Base-by-base conservation (phyloP, 2,329 filamentous ascomycete genomes). In the Ilyonectria mors-panacis region DNA sequence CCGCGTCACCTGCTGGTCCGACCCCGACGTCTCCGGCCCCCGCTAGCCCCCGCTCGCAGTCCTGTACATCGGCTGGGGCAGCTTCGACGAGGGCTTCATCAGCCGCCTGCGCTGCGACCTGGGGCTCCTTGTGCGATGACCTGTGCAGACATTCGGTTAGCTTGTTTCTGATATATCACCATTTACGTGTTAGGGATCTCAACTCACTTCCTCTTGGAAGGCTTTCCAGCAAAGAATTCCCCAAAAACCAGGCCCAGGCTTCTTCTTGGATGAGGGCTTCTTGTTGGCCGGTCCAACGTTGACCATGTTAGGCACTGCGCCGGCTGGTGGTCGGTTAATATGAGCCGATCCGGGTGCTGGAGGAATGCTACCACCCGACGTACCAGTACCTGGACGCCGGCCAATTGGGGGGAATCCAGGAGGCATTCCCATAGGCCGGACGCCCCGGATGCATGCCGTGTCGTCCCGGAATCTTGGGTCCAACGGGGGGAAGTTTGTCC, bases 21-120 rank as follows among this genome's bases (percentile, higher is more conserved):
- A 78, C 13, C 84, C 88, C 9, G 85, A 88, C 76, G 67, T 81
- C 28, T 77, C 82, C 1, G 81, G 82, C 30, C 85, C 84, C 47
- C 82, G 81, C 47, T 93, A 89, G 85, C 96, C 96, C 0, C 87
- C 90, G 30, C 87, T 91, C 70, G 96, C 94, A 15, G 91, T 92
- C 76, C 85, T 99, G 15, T 92, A 91, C 9, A 90, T 97, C 35
- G 96, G 96, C 71, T 98, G 94, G 89, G 93, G 93, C 33, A 90
- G 89, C 17, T 87, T 97, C 72, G 91, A 92, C 68, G 95, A 98
- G 81, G 91, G 89, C 10, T 99, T 98, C 82, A 93, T 91, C 4
- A 94, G 91, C 68, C 86, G 89, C 8, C 87, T 98, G 19, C 91
- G 90, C 80, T 99, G 96, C 82, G 86, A 1, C 92, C 92, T 0